Evolutionary conservation across 495 filamentous ascomycete species (phyloP).

Genomic region (Delitschia confertaspora): DNA sequence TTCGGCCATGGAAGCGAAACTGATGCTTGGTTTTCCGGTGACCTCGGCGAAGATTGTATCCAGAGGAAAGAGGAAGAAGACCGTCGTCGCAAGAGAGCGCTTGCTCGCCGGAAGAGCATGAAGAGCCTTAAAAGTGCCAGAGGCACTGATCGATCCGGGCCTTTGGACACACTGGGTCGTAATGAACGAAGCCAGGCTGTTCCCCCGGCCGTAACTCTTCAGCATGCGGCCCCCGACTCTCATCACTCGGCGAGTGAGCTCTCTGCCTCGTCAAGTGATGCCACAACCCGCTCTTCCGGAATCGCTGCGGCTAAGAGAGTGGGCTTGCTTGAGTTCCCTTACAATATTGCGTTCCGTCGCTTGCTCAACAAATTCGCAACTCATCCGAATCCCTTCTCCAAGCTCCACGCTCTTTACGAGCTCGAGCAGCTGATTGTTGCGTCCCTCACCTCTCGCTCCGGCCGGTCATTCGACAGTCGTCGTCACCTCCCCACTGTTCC

Average conservation of each 20-base stretch:
- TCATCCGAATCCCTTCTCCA: constrained; percentile 78
- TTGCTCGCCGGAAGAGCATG: constrained; percentile 46
- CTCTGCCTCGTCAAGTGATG: constrained; percentile 37
- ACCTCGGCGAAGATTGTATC: constrained; percentile 66
- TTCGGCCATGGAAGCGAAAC: constrained; percentile 86
- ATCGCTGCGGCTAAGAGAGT: constrained; percentile 35
- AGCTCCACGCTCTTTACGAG: constrained; percentile 76
- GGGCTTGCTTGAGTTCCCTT: constrained; percentile 35
- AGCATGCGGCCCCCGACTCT: constrained; percentile 33
- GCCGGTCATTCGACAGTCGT: constrained; percentile 25
- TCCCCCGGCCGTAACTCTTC: constrained; percentile 40
- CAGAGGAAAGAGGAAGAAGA: constrained; percentile 61
- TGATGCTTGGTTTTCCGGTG: constrained; percentile 76
- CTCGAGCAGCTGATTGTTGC: constrained; percentile 73
- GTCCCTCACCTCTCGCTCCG: constrained; percentile 49
- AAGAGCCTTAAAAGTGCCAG: constrained; percentile 33
- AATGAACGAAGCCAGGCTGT: constrained; percentile 39
- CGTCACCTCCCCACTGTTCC: constrained; percentile 32
- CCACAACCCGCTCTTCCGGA: constrained; percentile 32
- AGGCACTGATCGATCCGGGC: constrained; percentile 19
- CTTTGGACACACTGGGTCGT: constrained; percentile 36
- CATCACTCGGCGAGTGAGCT: constrained; percentile 35
- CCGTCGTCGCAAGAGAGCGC: constrained; percentile 40
- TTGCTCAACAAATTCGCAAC: constrained; percentile 81
- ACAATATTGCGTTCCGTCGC: constrained; percentile 56